These are phyloP conservation scores for Paralagenidium karlingii DNA, from an alignment of 352 stramenopile species.

Conservation along the genomic window DNA sequence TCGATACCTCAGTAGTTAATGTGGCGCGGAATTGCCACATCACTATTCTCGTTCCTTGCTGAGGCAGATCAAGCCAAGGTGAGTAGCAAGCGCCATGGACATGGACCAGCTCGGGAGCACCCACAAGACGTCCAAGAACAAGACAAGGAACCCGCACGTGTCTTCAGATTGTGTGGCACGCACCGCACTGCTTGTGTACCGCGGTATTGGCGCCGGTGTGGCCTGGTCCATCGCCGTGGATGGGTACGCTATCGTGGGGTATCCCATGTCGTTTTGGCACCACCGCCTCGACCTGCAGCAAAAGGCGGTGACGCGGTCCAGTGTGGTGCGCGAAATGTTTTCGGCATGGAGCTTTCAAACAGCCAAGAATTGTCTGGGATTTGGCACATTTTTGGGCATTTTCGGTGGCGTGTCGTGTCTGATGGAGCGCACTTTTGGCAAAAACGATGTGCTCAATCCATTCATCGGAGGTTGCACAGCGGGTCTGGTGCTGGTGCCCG, in stretches of 20 bases:
- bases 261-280: constrained; percentile 20
- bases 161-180: constrained; percentile 49
- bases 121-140: too few relatives aligned
- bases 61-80: too few relatives aligned
- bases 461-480: constrained; percentile 55
- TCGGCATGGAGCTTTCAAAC: constrained; percentile 15
- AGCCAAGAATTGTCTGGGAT: constrained; percentile 47
- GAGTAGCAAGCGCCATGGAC: too few relatives aligned
- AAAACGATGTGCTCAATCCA: constrained; percentile 46
- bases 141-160: too few relatives aligned
- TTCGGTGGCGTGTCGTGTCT: constrained; percentile 61
- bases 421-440: constrained; percentile 40
- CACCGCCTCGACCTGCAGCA: constrained; percentile 13
- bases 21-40: too few relatives aligned
- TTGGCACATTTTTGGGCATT: constrained; percentile 59
- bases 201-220: constrained; percentile 43
- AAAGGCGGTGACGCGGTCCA: constrained; percentile 4
- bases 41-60: too few relatives aligned
- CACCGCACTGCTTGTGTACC: constrained; percentile 40
- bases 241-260: constrained; percentile 32
- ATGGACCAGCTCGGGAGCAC: too few relatives aligned
- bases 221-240: constrained; percentile 72
- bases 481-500: constrained; percentile 27
- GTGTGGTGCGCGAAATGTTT: constrained; percentile 16
- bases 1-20: too few relatives aligned